These are phyloP conservation scores for Lactuca saligna DNA, from an alignment of 129 eudicot species.

Conservation along the genomic window DNA sequence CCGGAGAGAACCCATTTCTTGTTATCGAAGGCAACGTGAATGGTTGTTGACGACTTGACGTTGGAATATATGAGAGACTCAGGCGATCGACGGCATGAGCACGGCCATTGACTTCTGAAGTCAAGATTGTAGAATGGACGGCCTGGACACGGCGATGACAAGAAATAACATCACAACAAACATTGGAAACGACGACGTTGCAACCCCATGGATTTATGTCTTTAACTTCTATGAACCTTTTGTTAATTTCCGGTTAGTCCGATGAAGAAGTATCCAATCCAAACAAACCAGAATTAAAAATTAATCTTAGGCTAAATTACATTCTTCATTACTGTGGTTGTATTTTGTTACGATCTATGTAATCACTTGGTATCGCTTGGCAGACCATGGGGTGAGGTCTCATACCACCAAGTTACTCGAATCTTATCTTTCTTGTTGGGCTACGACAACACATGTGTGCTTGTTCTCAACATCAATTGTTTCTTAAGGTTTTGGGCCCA, in stretches of 20 bases:
- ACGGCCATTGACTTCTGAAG: constrained; percentile 10
- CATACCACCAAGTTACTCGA: no score
- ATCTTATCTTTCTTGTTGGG: no score
- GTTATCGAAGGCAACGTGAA: background rate
- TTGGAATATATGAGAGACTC: constrained; percentile 1
- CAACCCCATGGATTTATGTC: background rate
- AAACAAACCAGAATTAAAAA: no score
- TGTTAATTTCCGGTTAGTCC: background rate
- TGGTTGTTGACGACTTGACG: background rate
- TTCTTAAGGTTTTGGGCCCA: no score
- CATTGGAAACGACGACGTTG: constrained; percentile 9
- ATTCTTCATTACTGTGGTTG: no score
- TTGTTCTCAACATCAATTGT: no score
- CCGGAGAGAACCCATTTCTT: constrained; percentile 22
- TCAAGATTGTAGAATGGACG: constrained; percentile 1
- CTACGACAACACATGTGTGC: no score
- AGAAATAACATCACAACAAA: background rate
- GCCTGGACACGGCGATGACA: background rate
- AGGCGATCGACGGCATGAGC: constrained; percentile 22
- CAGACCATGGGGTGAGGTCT: no score
- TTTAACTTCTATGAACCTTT: background rate
- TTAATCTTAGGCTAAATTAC: no score
- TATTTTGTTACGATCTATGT: no score
- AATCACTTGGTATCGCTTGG: no score
- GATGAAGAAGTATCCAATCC: no score